Percentiles rank a stretch among this genome's conserved stretches.
Evolutionary conservation across 2,329 filamentous ascomycete genomes (phyloP).

Genomic region (Cladosporium sp.): DNA sequence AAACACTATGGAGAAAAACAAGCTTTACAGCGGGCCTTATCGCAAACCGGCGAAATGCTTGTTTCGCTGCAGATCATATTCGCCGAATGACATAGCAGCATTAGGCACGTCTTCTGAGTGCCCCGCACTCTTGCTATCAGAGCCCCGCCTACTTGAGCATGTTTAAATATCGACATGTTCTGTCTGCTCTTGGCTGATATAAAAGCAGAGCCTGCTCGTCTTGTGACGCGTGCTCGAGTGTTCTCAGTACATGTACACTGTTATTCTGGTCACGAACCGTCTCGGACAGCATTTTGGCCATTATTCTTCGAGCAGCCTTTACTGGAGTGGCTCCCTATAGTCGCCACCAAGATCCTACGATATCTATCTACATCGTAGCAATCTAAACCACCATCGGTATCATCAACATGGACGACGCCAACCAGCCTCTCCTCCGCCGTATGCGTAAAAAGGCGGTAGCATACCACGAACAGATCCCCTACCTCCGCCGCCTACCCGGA

Average conservation of each 20-base stretch:
- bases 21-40: background rate
- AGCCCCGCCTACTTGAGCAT: background rate
- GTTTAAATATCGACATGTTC: background rate
- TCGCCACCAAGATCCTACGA: background rate
- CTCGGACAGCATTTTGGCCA: background rate
- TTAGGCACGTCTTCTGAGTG: background rate
- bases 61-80: background rate
- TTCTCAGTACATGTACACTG: background rate
- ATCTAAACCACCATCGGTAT: too few relatives aligned
- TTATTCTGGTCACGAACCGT: too few relatives aligned
- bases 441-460: conserved; percentile 24
- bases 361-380: background rate
- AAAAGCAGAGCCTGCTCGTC: background rate
- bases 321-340: background rate
- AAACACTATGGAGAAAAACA: background rate
- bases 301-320: background rate
- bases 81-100: conserved; percentile 1
- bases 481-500: conserved; percentile 57
- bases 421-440: background rate
- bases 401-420: conserved; percentile 10
- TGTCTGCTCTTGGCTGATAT: background rate
- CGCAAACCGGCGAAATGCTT: background rate
- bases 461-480: conserved; percentile 55
- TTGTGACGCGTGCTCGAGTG: background rate
- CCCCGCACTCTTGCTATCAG: conserved; percentile 1